Base-by-base conservation (phyloP, 768 basidiomycete species). In the Kwoniella europaea region DNA sequence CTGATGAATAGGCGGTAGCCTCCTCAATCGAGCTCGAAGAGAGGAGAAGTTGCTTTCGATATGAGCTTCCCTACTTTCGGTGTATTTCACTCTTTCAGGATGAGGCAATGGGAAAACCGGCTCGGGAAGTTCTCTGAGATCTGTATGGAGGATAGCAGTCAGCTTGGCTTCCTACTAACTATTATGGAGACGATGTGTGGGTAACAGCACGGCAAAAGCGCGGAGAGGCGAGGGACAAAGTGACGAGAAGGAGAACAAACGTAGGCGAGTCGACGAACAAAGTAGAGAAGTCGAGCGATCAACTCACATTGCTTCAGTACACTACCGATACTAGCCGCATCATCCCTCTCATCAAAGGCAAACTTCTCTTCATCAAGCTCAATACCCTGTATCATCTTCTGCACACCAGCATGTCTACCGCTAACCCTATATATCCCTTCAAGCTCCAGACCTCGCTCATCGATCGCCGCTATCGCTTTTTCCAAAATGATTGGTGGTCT, bases 101-200 rank as follows among this genome's bases (percentile, higher is more conserved):
- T 93, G 84, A 10, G 91, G 86, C 77, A 91, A 91, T 78, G 85
- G 90, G 85, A 97, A 96, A 20, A 97, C 86, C 3, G 94, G 92
- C 78, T 97, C 94, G 1, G 94, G 93, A 16, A 97, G 85, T 78
- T 92, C 92, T 64, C 94, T 89, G 24, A 96, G 86, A 85, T 96
- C 79, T 81, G 35, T 35, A 24, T 13, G n/a, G n/a, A 73, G 57
- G 67, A 71, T 57, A 41, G 15, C 43, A 16, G n/a, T 24, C 92
- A 44, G 57, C 24, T 18, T 16, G 24, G 15, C 12, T 35, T 29
- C n/a, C 6, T 50, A 15, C 46, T 4, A 10, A 16, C 6, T 13
- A 50, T 15, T 4, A 50, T 50, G 46, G 18, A 90, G 84, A 91
- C 7, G 54, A 29, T 54, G 27, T 7, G 53, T 13, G 12, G 35